Base-by-base conservation (phyloP, 1,139 yeast species). In the Blastobotrys serpentis region DNA sequence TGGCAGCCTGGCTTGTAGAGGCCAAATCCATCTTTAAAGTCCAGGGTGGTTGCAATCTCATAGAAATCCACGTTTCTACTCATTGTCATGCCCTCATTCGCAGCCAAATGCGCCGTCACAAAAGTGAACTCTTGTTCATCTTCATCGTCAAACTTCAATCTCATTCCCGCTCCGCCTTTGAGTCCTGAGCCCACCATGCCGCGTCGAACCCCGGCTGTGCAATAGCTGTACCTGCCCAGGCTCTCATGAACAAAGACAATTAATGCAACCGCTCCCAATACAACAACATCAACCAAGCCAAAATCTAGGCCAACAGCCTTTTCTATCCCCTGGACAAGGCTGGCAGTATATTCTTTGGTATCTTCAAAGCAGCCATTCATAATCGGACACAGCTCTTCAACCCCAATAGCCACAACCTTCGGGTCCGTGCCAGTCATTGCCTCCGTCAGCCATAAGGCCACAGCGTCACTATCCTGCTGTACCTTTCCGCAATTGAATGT, bases 141-240 rank as follows among this genome's bases (percentile, higher is more conserved):
- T 63, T 14, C 4, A 3, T 69, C 69, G 23, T 60, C 50, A 42
- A 72, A 70, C 0, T 60, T 57, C 14, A 86, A 56, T 39, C 90
- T 70, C 1, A 83, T 51, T 0, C 84, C 88, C 1, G 78, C 82
- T 0, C 82, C 92, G 1, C 96, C 96, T 63, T 89, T 89, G 60
- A 86, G 65, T 38, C 82, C 78, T 0, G 92, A 79, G 52, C 73
- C 73, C 2, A 73, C 72, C 49, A 73, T 65, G 0, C 96, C 96
- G 55, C 83, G 74, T 8, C 82, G 66, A 16, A 63, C 63, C 5
- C 59, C 48, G 4, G 68, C 58, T 1, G 56, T 47, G n/a, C 52
- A 42, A n/a, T 54, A 52, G 48, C 63, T 65, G 65, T 68, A 72
- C 29, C 66, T 60, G 11, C 79, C 49, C 4, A 18, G n/a, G 22